A percentile compares a stretch with the other conserved stretches of the same genome.
Evolutionary conservation across 495 filamentous ascomycete species (phyloP).

Genomic region (Penicillium antarcticum): DNA sequence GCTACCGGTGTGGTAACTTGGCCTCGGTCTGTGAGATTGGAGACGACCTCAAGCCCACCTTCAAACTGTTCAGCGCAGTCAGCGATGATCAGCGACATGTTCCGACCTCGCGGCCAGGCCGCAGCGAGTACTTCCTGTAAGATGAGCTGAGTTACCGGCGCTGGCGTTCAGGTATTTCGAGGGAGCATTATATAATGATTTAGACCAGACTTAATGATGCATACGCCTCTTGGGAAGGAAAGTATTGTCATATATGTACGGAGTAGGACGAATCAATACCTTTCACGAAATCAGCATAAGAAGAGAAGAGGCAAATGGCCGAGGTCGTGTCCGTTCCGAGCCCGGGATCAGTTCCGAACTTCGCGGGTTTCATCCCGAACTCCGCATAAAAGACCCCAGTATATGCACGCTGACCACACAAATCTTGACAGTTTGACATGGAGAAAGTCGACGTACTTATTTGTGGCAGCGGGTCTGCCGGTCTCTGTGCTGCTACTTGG

Average conservation of each 20-base stretch:
- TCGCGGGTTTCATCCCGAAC: background rate
- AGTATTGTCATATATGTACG: background rate
- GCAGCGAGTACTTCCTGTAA: conserved; percentile 95
- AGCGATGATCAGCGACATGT: conserved; percentile 88
- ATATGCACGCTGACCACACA: background rate
- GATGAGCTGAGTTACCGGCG: conserved; percentile 35
- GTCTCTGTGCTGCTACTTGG: conserved; percentile 65
- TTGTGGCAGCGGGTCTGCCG: conserved; percentile 65
- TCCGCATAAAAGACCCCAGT: conserved; percentile 9
- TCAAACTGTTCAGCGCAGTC: conserved; percentile 93
- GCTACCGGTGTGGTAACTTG: conserved; percentile 96
- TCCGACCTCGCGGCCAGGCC: conserved; percentile 73
- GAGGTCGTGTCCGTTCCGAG: no score
- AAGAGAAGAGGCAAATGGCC: background rate
- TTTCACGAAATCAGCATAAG: no score
- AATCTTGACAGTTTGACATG: conserved; percentile 8
- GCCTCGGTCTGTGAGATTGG: conserved; percentile 94
- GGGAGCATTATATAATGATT: conserved; percentile 39
- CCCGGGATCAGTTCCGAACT: conserved; percentile 19
- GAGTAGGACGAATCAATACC: no score
- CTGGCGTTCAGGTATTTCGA: conserved; percentile 34
- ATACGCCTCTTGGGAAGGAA: conserved; percentile 4
- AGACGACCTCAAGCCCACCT: conserved; percentile 78
- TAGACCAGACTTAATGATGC: conserved; percentile 30
- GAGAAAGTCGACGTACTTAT: conserved; percentile 55